A percentile compares a stretch with the other conserved stretches of the same genome.
These are phyloP conservation scores for Verticillium klebahnii DNA, from an alignment of 2,329 filamentous ascomycete species.

Conservation along the genomic window DNA sequence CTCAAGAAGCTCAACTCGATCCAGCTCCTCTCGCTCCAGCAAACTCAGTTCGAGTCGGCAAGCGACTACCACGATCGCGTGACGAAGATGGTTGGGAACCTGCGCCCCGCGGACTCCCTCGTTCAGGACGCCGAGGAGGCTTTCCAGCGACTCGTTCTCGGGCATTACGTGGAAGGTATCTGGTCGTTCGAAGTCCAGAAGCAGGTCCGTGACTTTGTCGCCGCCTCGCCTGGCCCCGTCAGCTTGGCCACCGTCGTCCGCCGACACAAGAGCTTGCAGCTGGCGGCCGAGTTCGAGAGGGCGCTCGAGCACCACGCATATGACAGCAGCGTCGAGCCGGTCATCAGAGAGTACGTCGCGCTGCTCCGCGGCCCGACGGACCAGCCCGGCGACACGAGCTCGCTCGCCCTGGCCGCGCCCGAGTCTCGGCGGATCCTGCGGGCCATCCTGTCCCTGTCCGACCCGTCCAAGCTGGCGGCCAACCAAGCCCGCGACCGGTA, in stretches of 20 bases:
- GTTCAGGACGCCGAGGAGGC: slow-evolving; percentile 3
- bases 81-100: slow-evolving; percentile 20
- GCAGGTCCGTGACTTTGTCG: slow-evolving; percentile 7
- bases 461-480: slow-evolving; percentile 44
- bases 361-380: slow-evolving; percentile 38
- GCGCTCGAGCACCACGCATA: slow-evolving; percentile 47
- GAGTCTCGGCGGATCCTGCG: slow-evolving; percentile 19
- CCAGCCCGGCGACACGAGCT: slow-evolving; percentile 13
- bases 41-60: slow-evolving; percentile 48
- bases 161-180: slow-evolving; percentile 51
- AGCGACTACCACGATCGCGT: slow-evolving; percentile 33
- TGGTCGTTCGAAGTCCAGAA: slow-evolving; percentile 37
- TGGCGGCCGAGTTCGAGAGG: slow-evolving; percentile 51
- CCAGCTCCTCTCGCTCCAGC: slow-evolving; percentile 48
- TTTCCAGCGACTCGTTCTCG: slow-evolving; percentile 21
- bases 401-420: slow-evolving; percentile 14
- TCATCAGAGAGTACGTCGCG: slow-evolving; percentile 44
- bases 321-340: slow-evolving; percentile 17
- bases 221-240: slow-evolving; percentile 11
- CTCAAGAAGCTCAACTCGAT: slow-evolving; percentile 49
- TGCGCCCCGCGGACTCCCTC: slow-evolving; percentile 15
- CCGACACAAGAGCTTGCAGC: slow-evolving; percentile 50
- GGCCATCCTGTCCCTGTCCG: slow-evolving; percentile 39
- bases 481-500: slow-evolving; percentile 51
- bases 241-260: slow-evolving; percentile 38